Evolutionary conservation across 2,329 filamentous ascomycete species (phyloP).

Genomic region (Ophiocordyceps camponoti-leonardi): DNA sequence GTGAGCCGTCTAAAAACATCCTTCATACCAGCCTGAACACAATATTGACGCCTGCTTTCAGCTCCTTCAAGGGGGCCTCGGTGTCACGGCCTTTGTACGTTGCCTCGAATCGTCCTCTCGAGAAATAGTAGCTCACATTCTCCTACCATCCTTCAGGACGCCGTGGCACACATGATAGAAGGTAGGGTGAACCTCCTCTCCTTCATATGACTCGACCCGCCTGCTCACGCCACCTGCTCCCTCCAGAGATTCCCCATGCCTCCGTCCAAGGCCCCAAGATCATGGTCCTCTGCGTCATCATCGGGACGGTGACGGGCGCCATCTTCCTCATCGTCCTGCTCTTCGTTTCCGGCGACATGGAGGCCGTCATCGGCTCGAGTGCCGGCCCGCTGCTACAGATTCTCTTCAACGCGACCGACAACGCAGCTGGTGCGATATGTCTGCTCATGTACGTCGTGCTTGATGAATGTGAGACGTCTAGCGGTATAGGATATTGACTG

Average conservation of each 20-base stretch:
- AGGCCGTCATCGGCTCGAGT: slow-evolving; percentile 33
- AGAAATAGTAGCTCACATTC: neutral
- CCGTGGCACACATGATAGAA: slow-evolving; percentile 18
- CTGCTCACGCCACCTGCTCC: neutral
- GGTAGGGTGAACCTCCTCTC: slow-evolving; percentile 1
- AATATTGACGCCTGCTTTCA: neutral
- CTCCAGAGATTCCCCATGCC: slow-evolving; percentile 13
- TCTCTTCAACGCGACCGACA: slow-evolving; percentile 43
- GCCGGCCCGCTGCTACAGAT: slow-evolving; percentile 45
- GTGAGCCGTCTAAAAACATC: slow-evolving; percentile 2
- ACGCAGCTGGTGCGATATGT: slow-evolving; percentile 42
- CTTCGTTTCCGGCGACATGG: slow-evolving; percentile 42
- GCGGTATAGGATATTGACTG: neutral
- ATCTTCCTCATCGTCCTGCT: slow-evolving; percentile 45
- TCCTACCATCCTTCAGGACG: slow-evolving; percentile 7
- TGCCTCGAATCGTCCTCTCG: too few species aligned
- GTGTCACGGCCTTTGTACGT: slow-evolving; percentile 14
- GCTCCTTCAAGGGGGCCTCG: slow-evolving; percentile 15
- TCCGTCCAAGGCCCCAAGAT: slow-evolving; percentile 14
- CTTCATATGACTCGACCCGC: too few species aligned
- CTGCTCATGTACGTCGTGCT: slow-evolving; percentile 39
- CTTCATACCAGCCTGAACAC: fast-evolving
- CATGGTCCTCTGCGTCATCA: slow-evolving; percentile 38
- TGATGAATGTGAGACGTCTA: neutral
- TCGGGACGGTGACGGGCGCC: slow-evolving; percentile 44